Conservation (phyloP, 2,329 filamentous ascomycete species). For the Fusarium nanum region DNA sequence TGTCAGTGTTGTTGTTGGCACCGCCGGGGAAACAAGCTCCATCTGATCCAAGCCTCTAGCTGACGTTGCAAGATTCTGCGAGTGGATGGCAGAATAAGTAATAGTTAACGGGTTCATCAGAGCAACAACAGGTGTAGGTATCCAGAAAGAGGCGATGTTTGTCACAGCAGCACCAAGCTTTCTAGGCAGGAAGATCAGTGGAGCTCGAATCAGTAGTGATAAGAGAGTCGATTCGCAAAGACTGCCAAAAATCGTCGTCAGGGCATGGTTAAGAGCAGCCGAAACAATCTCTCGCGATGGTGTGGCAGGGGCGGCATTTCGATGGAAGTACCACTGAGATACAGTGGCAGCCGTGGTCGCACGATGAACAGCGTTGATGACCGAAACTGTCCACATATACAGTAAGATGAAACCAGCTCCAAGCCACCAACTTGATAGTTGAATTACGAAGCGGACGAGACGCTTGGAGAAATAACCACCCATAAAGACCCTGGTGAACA, state of each 20-base stretch:
- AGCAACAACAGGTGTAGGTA: slow-evolving; percentile 86
- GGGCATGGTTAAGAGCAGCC: slow-evolving; percentile 83
- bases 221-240: slow-evolving; percentile 90
- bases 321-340: slow-evolving; percentile 99
- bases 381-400: slow-evolving; percentile 93
- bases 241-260: slow-evolving; percentile 89
- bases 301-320: slow-evolving; percentile 80
- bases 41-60: slow-evolving; percentile 85
- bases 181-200: slow-evolving; percentile 83
- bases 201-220: slow-evolving; percentile 82
- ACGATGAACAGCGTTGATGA: slow-evolving; percentile 89
- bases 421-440: slow-evolving; percentile 92
- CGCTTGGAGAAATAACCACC: slow-evolving; percentile 82
- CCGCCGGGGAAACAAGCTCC: slow-evolving; percentile 78
- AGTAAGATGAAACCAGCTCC: slow-evolving; percentile 92
- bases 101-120: slow-evolving; percentile 92
- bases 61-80: slow-evolving; percentile 80
- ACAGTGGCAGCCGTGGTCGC: slow-evolving; percentile 94
- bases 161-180: slow-evolving; percentile 74
- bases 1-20: slow-evolving; percentile 78
- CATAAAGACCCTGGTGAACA: slow-evolving; percentile 96
- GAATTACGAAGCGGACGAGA: slow-evolving; percentile 78
- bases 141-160: slow-evolving; percentile 79
- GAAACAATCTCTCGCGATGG: slow-evolving; percentile 83
- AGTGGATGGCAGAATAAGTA: slow-evolving; percentile 94